Evolutionary conservation across 208 protist species (phyloP), one percentile per base, ranked within the genome.

Genomic region (Acanthamoeba divionensis): DNA sequence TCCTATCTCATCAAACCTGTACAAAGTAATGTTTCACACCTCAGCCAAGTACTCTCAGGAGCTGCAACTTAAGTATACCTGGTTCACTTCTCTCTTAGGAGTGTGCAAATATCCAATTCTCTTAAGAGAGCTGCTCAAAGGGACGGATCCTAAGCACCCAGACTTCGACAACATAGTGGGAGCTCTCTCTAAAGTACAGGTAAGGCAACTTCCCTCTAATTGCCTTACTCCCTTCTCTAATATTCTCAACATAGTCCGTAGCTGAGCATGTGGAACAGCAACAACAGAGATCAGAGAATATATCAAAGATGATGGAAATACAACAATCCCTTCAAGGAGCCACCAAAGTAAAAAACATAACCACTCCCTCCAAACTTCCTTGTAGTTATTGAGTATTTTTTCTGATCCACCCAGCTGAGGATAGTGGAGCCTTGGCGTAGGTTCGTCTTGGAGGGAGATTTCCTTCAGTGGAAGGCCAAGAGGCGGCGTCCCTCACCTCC

Each of bases 1-100:
- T n/a, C 29, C 31, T 75, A 38, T 5, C 65, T 75, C 29, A 75
- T 75, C 65, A 75, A 75, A 75, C 65, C 65, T n/a, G 29, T 75
- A 26, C 65, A 75, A 63, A 24, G 55, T 63, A 63, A 24, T 24
- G 26, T 24, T 29, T 63, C 24, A n/a, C n/a, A n/a, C n/a, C n/a
- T n/a, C n/a, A n/a, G n/a, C n/a, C n/a, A n/a, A n/a, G n/a, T n/a
- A n/a, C n/a, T n/a, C n/a, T n/a, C n/a, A n/a, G n/a, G n/a, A n/a
- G n/a, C n/a, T n/a, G n/a, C n/a, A n/a, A n/a, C 52, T 57, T 57
- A n/a, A 57, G 15, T 57, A 57, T n/a, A 57, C 15, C 18, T 24
- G 52, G 52, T 15, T 57, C 52, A 57, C 52, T 57, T 24, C 15
- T n/a, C 52, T 57, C 18, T 63, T 63, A 63, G 55, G 55, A 29